A percentile compares a stretch with the other conserved stretches of the same genome.
Evolutionary conservation across 106 monocot genomes (phyloP).

Genomic region (Dioscorea dumetorum): DNA sequence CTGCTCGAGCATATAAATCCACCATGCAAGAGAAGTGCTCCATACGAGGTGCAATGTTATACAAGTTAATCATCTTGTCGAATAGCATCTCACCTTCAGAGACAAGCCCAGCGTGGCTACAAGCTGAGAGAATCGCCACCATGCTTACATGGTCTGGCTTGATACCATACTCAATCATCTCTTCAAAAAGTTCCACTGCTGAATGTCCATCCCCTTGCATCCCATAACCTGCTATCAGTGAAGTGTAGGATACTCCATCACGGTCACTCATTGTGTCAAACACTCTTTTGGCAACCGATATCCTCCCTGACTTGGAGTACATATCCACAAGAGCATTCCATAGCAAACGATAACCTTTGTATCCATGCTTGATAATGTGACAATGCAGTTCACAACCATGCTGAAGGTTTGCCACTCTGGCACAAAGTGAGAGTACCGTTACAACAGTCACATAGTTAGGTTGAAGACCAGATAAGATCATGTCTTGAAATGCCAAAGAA

Average conservation of each 20-base stretch:
- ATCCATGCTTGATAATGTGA: slow-evolving; percentile 24
- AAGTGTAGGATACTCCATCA: slow-evolving; percentile 38
- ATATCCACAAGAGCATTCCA: slow-evolving; percentile 41
- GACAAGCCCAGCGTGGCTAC: slow-evolving; percentile 53
- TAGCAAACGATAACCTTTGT: slow-evolving; percentile 10
- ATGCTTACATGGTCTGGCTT: slow-evolving; percentile 42
- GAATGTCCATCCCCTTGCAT: slow-evolving; percentile 34
- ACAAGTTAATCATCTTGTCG: slow-evolving; percentile 19
- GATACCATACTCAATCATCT: slow-evolving; percentile 30
- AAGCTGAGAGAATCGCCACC: slow-evolving; percentile 48
- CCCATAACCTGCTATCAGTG: slow-evolving; percentile 46
- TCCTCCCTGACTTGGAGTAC: slow-evolving; percentile 48
- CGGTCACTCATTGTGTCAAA: slow-evolving; percentile 24
- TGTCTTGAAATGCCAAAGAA: slow-evolving; percentile 24
- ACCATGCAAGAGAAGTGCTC: slow-evolving; percentile 58
- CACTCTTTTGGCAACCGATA: slow-evolving; percentile 28
- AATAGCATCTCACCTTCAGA: slow-evolving; percentile 31
- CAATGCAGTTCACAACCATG: slow-evolving; percentile 50
- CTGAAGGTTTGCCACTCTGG: slow-evolving; percentile 31
- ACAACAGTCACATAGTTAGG: slow-evolving; percentile 45
- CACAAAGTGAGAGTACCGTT: slow-evolving; percentile 31
- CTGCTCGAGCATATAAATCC: slow-evolving; percentile 47
- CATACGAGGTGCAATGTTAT: slow-evolving; percentile 25
- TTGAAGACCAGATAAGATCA: slow-evolving; percentile 10
- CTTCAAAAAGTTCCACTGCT: slow-evolving; percentile 32